Base-by-base conservation (phyloP, 73 alveolate genomes). In the Paramecium sonneborni region DNA sequence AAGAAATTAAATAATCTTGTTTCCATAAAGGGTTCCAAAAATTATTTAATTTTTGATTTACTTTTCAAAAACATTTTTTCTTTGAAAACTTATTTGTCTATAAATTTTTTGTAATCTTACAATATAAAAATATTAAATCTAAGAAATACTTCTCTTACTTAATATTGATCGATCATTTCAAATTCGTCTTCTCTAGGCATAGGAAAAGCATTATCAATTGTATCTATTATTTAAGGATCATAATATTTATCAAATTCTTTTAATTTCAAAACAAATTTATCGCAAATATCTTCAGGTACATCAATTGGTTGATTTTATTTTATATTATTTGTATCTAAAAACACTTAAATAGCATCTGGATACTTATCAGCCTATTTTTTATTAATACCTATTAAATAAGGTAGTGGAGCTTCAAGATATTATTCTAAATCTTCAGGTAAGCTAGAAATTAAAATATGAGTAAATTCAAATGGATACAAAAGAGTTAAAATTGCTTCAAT, bases 371-470 rank as follows among this genome's bases (percentile, higher is more conserved):
- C 32, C 24, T 79, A 44, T 79, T 39, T 38, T 34, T 79, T 26
- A 10, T 21, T 79, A 38, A 79, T 4, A 7, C 94, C 94, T 7
- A 88, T 41, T 35, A 88, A 57, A 20, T 69, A 88, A 3, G 94
- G 94, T 0, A 70, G 55, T 26, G 94, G 94, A 14, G 94, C 94
- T 44, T 88, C 91, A 56, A 70, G 52, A 70, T 88, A 88, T 24
- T 56, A 37, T 26, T 41, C 70, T 35, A 88, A 28, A 23, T 69
- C 87, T n/a, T 88, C 91, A 11, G 94, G 90, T n/a, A 88, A 57
- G n/a, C 44, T 88, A 12, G 91, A 58, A 14, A 88, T 88, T 12
- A 69, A 46, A 12, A 88, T 82, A 46, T 88, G 94, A 14, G 79
- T 88, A 43, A 57, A 88, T 70, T 88, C 85, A 88, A 88, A 88